Evolutionary conservation across 768 basidiomycete genomes (phyloP), one percentile per base, ranked within the genome.

Genomic region (Boletus sp.): DNA sequence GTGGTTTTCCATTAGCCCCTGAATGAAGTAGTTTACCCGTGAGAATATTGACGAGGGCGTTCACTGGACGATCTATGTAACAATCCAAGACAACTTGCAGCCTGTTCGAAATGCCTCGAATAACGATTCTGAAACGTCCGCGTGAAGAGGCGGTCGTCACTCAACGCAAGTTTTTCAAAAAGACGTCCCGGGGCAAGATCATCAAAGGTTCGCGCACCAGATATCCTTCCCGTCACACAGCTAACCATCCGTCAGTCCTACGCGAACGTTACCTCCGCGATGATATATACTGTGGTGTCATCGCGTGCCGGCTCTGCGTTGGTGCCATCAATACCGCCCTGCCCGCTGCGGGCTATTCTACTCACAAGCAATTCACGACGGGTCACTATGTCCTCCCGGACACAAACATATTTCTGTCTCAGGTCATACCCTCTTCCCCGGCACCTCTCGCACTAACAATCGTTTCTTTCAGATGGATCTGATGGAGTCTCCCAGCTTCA

Each of bases 131-230:
- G 20, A 93, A 90, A 63, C 78, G 91, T 52, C 80, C 87, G 15
- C 77, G 78, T 42, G 78, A 83, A 5, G 92, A 93, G 67, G 88
- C 86, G 1, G 81, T 83, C 12, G 68, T 89, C 3, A 90, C 91
- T 0, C 92, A 92, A 64, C 86, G 90, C 58, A 96, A 93, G 70
- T 98, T 94, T 73, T 90, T 94, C 80, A 96, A 92, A 73, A 98
- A 98, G 75, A 98, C 97, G 0, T 89, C 91, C 0, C 77, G 84
- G 64, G 97, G 97, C 15, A 95, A 94, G 67, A 92, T 99, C 18
- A 84, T 95, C 67, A 97, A 95, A 78, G 89, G 95, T 93, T 47
- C 44, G 78, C 17, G 35, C 7, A 17, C 24, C 5, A 5, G 20
- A 18, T 18, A 11, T 4, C 12, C 24, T 20, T 44, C 0, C 11